phyloP scores from a whole-genome alignment of 2,329 filamentous ascomycete species.

The Cercospora zeina region DNA sequence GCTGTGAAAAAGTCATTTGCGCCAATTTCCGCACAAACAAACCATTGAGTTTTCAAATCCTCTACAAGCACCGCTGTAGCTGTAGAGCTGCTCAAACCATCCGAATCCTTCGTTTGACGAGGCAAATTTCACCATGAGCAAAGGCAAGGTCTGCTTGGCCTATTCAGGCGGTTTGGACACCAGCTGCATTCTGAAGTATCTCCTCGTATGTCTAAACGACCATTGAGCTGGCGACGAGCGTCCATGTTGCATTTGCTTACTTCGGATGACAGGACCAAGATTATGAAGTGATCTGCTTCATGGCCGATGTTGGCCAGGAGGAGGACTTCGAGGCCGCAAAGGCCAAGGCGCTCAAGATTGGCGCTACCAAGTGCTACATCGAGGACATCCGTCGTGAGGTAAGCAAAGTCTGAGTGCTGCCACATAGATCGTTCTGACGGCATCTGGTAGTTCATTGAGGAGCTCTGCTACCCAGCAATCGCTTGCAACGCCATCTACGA shows the following conservation, averaged over 20 bases:
- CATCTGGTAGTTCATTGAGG: constrained; percentile 63
- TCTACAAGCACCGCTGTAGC: not conserved
- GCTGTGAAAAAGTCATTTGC: constrained; percentile 9
- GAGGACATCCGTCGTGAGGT: constrained; percentile 61
- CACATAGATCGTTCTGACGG: not conserved
- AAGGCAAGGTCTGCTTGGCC: constrained; percentile 50
- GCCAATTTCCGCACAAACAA: not conserved
- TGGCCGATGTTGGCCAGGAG: constrained; percentile 63
- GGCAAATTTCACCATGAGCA: constrained; percentile 25
- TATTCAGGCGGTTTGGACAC: constrained; percentile 61
- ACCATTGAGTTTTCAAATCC: not conserved
- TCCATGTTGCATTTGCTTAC: not conserved
- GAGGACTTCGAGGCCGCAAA: constrained; percentile 74
- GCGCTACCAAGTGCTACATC: constrained; percentile 64
- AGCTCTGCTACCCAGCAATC: constrained; percentile 77
- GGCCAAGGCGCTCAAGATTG: constrained; percentile 69
- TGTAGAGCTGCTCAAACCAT: not conserved
- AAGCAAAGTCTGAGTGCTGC: not conserved
- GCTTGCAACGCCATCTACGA: constrained; percentile 65
- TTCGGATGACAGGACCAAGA: constrained; percentile 48
- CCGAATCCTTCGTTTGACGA: not conserved
- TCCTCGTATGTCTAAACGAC: constrained; percentile 36
- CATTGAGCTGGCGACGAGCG: constrained; percentile 31
- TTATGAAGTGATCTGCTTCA: constrained; percentile 66
- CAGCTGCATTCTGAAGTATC: constrained; percentile 55